Conservation (phyloP, 495 filamentous ascomycete species). For the Cudoniella acicularis region DNA sequence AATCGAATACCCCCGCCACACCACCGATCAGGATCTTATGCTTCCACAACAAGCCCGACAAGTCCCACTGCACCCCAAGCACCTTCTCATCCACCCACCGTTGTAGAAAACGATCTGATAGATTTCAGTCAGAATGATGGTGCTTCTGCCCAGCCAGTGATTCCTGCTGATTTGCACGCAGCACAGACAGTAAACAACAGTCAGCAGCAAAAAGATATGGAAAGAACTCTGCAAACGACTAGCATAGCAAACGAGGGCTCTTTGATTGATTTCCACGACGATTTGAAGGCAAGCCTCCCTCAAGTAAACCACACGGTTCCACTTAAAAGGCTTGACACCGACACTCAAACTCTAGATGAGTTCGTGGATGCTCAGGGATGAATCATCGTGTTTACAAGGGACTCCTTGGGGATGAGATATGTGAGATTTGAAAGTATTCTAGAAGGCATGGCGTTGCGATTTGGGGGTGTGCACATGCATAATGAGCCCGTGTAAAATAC, state of each 20-base stretch:
- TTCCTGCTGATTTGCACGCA: conserved; percentile 10
- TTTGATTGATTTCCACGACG: conserved; percentile 47
- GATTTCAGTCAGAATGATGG: conserved; percentile 41
- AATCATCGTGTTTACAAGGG: too few relatives aligned
- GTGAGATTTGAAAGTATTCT: too few relatives aligned
- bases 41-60: not conserved
- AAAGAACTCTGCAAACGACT: conserved; percentile 37
- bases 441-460: conserved; percentile 10
- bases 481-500: conserved; percentile 5
- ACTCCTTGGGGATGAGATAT: conserved; percentile 13
- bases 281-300: conserved; percentile 44
- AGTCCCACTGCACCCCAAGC: not conserved
- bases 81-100: not conserved
- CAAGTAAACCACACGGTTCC: not conserved
- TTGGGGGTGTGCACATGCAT: conserved; percentile 2
- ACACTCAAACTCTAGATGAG: conserved; percentile 46
- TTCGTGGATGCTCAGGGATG: conserved; percentile 55
- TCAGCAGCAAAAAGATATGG: conserved; percentile 34
- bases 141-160: not conserved
- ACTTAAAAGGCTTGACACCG: conserved; percentile 36
- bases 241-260: conserved; percentile 30
- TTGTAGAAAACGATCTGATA: conserved; percentile 35
- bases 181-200: conserved; percentile 13
- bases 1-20: conserved; percentile 36
- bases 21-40: not conserved